phyloP scores from a whole-genome alignment of 495 filamentous ascomycete species.

The Ascodesmis nigricans region DNA sequence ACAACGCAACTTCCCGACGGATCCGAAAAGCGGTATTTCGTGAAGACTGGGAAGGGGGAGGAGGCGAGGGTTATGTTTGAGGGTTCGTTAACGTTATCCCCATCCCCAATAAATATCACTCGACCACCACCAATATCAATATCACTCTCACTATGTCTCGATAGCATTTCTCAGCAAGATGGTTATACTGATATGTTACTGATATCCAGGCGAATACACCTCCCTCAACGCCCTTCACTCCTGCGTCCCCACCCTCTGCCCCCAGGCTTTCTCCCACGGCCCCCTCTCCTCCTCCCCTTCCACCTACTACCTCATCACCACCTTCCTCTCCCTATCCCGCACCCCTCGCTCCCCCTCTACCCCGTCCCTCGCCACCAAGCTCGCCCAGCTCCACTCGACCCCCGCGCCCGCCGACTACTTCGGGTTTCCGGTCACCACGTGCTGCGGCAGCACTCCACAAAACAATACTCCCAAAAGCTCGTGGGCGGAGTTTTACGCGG shows the following conservation, averaged over 20 bases:
- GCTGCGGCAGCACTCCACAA: constrained; percentile 66
- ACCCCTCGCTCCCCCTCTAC: constrained; percentile 28
- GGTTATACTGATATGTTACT: constrained; percentile 6
- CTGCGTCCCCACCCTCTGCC: constrained; percentile 51
- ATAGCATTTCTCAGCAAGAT: not conserved
- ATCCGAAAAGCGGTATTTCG: constrained; percentile 43
- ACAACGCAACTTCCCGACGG: constrained; percentile 29
- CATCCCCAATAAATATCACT: not conserved
- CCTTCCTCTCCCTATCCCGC: too few species aligned
- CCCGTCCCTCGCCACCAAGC: constrained; percentile 40
- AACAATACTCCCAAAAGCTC: constrained; percentile 42
- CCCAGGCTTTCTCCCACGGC: constrained; percentile 48
- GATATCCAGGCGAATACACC: constrained; percentile 42
- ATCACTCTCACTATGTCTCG: not conserved
- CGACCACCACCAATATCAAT: constrained; percentile 1
- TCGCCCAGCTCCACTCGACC: constrained; percentile 61
- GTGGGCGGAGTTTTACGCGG: constrained; percentile 70
- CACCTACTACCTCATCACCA: constrained; percentile 52
- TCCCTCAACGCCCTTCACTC: constrained; percentile 61
- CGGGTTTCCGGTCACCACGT: constrained; percentile 65
- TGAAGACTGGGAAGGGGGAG: constrained; percentile 50
- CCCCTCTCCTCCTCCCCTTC: constrained; percentile 28
- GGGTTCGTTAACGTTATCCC: constrained; percentile 19
- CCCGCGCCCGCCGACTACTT: constrained; percentile 43
- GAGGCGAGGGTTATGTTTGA: constrained; percentile 57